A percentile compares a stretch with the other conserved stretches of the same genome.
phyloP scores from a whole-genome alignment of 2,329 filamentous ascomycete species.

The Chaetomium globosum region DNA sequence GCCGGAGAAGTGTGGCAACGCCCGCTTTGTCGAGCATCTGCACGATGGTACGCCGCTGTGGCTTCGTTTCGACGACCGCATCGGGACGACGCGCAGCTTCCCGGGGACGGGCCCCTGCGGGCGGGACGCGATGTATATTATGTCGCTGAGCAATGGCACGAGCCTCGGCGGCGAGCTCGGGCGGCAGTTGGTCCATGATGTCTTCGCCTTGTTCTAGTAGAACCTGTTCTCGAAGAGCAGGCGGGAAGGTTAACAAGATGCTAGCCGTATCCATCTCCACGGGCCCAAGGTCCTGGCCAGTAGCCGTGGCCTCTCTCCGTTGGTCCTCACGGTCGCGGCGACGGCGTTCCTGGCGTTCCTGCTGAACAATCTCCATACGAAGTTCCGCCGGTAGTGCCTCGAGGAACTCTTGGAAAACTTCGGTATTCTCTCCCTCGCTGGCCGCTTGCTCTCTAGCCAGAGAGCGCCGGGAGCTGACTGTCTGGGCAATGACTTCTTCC shows the following conservation, averaged over 20 bases:
- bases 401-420: constrained; percentile 90
- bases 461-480: constrained; percentile 79
- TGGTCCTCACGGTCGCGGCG: constrained; percentile 82
- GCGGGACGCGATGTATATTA: constrained; percentile 34
- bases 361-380: constrained; percentile 84
- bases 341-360: constrained; percentile 86
- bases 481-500: constrained; percentile 92
- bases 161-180: constrained; percentile 83
- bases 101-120: constrained; percentile 28
- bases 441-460: constrained; percentile 70
- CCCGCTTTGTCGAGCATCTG: constrained; percentile 98
- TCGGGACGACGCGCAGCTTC: constrained; percentile 35
- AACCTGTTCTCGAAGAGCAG: constrained; percentile 79
- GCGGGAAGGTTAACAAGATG: constrained; percentile 87
- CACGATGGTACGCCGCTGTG: constrained; percentile 77
- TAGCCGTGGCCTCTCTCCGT: constrained; percentile 64
- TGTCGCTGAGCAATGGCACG: constrained; percentile 63
- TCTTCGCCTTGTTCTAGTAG: constrained; percentile 91
- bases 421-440: constrained; percentile 72
- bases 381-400: constrained; percentile 90
- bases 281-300: constrained; percentile 54
- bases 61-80: constrained; percentile 57
- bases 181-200: constrained; percentile 78
- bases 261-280: constrained; percentile 88
- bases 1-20: constrained; percentile 90